Evolutionary conservation across 805 yeast species (phyloP).

Genomic region (Tetrapisispora arboricola): DNA sequence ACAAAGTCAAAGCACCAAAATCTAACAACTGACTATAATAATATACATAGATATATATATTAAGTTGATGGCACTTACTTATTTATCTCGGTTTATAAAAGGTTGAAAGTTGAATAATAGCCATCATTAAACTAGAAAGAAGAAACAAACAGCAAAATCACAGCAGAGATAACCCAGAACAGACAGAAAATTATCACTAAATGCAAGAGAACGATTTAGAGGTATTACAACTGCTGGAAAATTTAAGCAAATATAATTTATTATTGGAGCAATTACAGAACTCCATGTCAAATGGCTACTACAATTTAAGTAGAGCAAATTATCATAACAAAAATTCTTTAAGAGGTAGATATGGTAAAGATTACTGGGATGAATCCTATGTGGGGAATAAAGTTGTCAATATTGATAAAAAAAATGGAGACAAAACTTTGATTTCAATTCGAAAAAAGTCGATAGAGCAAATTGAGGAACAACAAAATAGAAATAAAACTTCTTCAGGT

Average conservation of each 20-base stretch:
- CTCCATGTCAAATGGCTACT: constrained; percentile 18
- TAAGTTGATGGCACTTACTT: too few relatives aligned
- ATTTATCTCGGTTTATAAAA: too few relatives aligned
- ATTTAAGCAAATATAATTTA: constrained; percentile 17
- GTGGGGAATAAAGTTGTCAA: constrained; percentile 15
- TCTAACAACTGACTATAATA: too few relatives aligned
- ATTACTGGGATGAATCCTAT: constrained; percentile 25
- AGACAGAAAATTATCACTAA: too few relatives aligned
- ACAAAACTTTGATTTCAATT: neutral
- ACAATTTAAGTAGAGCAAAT: constrained; percentile 24
- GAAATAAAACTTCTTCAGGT: neutral
- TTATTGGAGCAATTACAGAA: constrained; percentile 22
- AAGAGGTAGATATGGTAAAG: constrained; percentile 25
- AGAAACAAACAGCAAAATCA: too few relatives aligned
- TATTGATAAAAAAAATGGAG: constrained; percentile 1
- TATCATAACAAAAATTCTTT: constrained; percentile 25
- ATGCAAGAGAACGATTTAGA: neutral
- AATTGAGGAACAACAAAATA: neutral
- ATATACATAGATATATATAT: too few relatives aligned
- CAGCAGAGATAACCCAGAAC: too few relatives aligned
- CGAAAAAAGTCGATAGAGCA: too few relatives aligned
- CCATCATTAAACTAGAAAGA: too few relatives aligned
- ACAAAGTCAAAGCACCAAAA: too few relatives aligned
- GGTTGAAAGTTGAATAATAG: too few relatives aligned
- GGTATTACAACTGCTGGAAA: constrained; percentile 10